These are phyloP conservation scores for Saccharomyces kudriavzevii DNA, from an alignment of 805 yeast species.

Conservation along the genomic window DNA sequence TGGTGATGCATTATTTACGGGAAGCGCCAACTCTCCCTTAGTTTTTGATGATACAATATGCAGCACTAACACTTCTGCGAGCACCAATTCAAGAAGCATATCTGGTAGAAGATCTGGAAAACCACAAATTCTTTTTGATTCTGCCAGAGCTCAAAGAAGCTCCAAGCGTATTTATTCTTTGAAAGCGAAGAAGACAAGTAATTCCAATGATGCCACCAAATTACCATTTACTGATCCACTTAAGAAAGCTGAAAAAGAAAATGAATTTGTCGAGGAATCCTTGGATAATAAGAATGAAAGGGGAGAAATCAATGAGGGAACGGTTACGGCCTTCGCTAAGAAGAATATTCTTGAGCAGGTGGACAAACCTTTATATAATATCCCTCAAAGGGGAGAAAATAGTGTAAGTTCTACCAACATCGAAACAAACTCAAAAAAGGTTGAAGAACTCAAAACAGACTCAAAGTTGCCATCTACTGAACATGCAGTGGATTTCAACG, in stretches of 20 bases:
- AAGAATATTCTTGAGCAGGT: conserved; percentile 16
- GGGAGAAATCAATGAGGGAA: conserved; percentile 12
- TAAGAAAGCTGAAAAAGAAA: conserved; percentile 27
- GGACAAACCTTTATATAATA: conserved; percentile 19
- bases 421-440: conserved; percentile 4
- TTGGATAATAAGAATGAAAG: conserved; percentile 23
- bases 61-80: conserved; percentile 5
- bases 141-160: conserved; percentile 39
- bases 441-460: conserved; percentile 4
- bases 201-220: conserved; percentile 10
- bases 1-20: conserved; percentile 32
- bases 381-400: conserved; percentile 13
- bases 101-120: conserved; percentile 13
- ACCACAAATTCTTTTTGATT: conserved; percentile 39
- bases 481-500: conserved; percentile 38
- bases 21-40: conserved; percentile 17
- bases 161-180: conserved; percentile 11
- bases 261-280: conserved; percentile 26
- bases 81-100: conserved; percentile 5
- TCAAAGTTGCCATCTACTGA: neutral
- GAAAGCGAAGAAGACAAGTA: conserved; percentile 16
- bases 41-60: conserved; percentile 4
- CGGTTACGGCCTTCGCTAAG: neutral
- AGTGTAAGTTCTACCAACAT: neutral
- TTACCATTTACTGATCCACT: conserved; percentile 24